These are phyloP conservation scores for Thraustochytrium sp. DNA, from an alignment of 352 stramenopile genomes.

Conservation along the genomic window DNA sequence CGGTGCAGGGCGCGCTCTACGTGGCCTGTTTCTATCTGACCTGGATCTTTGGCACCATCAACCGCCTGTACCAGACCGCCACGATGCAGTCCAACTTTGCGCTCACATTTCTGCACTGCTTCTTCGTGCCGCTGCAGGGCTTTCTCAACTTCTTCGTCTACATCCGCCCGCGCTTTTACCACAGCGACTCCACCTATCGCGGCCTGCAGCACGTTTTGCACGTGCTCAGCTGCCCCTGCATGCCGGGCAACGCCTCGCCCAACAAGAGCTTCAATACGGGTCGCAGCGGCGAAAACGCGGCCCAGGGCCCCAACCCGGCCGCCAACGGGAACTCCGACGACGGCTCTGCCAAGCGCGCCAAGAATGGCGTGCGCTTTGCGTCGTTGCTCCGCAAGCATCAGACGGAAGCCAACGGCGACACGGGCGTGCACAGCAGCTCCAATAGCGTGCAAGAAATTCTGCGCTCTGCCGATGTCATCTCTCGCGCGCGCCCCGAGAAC, in stretches of 20 bases:
- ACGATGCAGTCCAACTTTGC: not conserved
- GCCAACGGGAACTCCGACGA: too few species aligned
- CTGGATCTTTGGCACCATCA: constrained; percentile 32
- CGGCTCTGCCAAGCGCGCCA: too few species aligned
- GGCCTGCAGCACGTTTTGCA: not conserved
- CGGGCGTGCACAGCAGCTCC: not conserved
- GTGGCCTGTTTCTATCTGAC: constrained; percentile 15
- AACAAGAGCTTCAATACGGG: too few species aligned
- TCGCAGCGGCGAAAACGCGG: too few species aligned
- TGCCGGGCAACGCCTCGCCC: too few species aligned
- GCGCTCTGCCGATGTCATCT: not conserved
- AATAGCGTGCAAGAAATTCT: not conserved
- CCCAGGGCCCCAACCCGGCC: too few species aligned
- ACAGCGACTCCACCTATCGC: not conserved
- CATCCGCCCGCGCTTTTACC: constrained; percentile 39
- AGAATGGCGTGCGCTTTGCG: not conserved
- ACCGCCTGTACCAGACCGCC: constrained; percentile 20
- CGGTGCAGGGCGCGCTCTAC: not conserved
- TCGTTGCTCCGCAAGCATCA: too few species aligned
- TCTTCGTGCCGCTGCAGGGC: constrained; percentile 48
- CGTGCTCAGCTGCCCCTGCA: too few species aligned
- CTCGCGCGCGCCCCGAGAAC: not conserved
- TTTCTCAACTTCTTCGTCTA: constrained; percentile 51
- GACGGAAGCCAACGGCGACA: not conserved
- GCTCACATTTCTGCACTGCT: constrained; percentile 18